Evolutionary conservation across 208 protist genomes (phyloP).

Genomic region (Crithidia bombi): DNA sequence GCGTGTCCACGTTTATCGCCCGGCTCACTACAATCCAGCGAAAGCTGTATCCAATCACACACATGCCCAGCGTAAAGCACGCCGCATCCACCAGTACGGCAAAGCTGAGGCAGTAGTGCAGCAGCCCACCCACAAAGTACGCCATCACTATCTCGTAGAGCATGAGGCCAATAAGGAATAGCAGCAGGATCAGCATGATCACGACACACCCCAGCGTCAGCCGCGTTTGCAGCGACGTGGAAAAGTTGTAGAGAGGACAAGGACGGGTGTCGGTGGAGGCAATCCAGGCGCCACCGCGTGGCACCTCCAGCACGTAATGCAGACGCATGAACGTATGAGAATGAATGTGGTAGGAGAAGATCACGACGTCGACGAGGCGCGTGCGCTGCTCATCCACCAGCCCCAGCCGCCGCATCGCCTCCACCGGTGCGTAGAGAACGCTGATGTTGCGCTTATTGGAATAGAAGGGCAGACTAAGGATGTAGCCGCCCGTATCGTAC

Average conservation of each 20-base stretch:
- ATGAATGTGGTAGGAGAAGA: conserved; percentile 30
- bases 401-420: not conserved
- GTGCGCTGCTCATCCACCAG: conserved; percentile 18
- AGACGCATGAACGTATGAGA: conserved; percentile 13
- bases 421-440: not conserved
- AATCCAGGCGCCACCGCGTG: conserved; percentile 12
- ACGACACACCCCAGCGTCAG: conserved; percentile 2
- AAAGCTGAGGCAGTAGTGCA: not conserved
- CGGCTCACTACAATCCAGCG: conserved; percentile 17
- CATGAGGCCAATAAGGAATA: not conserved
- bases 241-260: not conserved
- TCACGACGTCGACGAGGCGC: conserved; percentile 18
- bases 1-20: not conserved
- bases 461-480: conserved; percentile 10
- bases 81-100: conserved; percentile 2
- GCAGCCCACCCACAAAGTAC: conserved; percentile 14
- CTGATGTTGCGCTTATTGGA: not conserved
- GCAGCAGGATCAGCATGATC: not conserved
- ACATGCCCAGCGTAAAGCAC: not conserved
- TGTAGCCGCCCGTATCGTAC: conserved; percentile 24
- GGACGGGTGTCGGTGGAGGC: conserved; percentile 10
- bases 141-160: conserved; percentile 19
- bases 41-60: conserved; percentile 10
- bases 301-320: conserved; percentile 27
- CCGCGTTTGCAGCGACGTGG: not conserved